Percentiles rank a stretch among this genome's conserved stretches.
phyloP scores from a whole-genome alignment of 1,284 basidiomycete species.

The Puccinia sorghi region DNA sequence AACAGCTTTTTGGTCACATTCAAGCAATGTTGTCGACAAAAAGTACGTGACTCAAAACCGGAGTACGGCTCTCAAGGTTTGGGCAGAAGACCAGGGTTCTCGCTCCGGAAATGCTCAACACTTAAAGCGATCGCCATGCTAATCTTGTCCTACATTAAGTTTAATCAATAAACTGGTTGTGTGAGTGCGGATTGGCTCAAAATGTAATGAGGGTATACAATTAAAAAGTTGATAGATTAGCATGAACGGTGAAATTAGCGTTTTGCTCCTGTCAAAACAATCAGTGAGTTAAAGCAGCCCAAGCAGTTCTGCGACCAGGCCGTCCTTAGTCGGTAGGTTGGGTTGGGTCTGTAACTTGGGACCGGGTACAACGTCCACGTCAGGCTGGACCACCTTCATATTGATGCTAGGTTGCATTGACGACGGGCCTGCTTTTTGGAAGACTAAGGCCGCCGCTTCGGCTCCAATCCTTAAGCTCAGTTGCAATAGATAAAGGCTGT shows the following conservation, averaged over 20 bases:
- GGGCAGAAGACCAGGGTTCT: background rate
- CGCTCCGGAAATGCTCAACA: background rate
- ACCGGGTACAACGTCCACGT: background rate
- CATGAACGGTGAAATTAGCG: background rate
- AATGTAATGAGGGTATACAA: background rate
- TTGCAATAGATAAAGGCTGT: constrained; percentile 42
- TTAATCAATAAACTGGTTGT: background rate
- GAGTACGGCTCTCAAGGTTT: background rate
- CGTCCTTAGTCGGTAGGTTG: background rate
- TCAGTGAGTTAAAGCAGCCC: background rate
- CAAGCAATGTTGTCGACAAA: constrained; percentile 7
- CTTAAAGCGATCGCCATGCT: background rate
- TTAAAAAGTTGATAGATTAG: background rate
- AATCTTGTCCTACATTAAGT: background rate
- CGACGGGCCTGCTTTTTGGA: background rate
- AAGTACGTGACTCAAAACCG: background rate
- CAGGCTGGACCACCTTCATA: background rate
- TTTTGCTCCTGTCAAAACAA: constrained; percentile 8
- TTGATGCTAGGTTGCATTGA: background rate
- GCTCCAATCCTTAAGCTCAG: constrained; percentile 11
- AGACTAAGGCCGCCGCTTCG: constrained; percentile 9
- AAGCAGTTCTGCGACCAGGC: background rate
- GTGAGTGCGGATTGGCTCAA: background rate
- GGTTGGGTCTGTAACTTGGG: background rate
- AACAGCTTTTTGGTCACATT: constrained; percentile 33